phyloP scores from a whole-genome alignment of 805 yeast species.

The Schwanniomyces pseudopolymorphus region DNA sequence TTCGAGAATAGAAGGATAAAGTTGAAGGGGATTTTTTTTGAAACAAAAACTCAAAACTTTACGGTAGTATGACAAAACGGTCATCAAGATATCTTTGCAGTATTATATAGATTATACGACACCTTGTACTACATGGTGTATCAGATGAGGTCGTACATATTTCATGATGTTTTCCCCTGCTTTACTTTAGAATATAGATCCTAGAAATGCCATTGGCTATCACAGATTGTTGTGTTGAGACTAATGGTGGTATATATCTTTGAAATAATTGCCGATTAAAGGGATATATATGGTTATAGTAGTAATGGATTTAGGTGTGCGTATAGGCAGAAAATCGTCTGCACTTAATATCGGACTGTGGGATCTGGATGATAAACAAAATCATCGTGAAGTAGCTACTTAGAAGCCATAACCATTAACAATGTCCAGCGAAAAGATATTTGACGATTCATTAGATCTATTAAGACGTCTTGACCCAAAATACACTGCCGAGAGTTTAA shows the following conservation, averaged over 20 bases:
- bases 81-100: no score
- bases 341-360: background rate
- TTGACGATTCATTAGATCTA: slow-evolving; percentile 40
- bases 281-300: background rate
- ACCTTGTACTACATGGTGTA: no score
- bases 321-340: background rate
- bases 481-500: slow-evolving; percentile 30
- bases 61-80: no score
- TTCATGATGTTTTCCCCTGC: no score
- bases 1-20: background rate
- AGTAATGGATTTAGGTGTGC: background rate
- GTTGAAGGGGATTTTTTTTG: background rate
- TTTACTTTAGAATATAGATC: no score
- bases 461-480: slow-evolving; percentile 44
- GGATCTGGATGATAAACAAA: background rate
- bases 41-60: no score
- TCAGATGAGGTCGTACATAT: no score
- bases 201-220: no score
- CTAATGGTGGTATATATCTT: no score
- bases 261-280: no score
- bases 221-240: no score
- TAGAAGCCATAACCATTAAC: background rate
- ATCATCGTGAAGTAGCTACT: background rate
- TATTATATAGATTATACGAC: no score
- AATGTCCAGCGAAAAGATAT: slow-evolving; percentile 34